Evolutionary conservation across 106 monocot genomes (phyloP).

Genomic region (Dactylorhiza incarnata): DNA sequence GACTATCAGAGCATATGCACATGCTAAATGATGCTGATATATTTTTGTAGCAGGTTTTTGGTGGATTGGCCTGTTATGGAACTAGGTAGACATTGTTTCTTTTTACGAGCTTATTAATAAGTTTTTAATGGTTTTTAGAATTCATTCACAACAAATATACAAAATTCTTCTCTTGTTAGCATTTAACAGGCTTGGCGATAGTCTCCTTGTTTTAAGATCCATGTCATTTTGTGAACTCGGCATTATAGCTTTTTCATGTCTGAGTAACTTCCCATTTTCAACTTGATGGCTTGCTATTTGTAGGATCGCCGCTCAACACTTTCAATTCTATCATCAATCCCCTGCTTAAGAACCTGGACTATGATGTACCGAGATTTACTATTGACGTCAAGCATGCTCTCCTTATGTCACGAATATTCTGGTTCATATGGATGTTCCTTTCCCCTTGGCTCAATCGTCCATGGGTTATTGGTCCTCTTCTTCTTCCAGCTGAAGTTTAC

Average conservation of each 20-base stretch:
- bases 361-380: constrained; percentile 50
- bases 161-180: neutral
- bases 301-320: constrained; percentile 78
- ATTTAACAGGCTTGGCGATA: neutral
- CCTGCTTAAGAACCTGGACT: constrained; percentile 60
- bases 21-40: neutral
- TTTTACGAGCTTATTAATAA: neutral
- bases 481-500: constrained; percentile 96
- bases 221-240: constrained; percentile 1
- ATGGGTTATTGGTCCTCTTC: constrained; percentile 81
- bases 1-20: neutral
- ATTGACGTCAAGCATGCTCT: constrained; percentile 47
- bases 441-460: constrained; percentile 65
- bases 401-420: constrained; percentile 37
- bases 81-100: neutral
- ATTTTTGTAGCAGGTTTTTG: neutral
- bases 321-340: constrained; percentile 63
- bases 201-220: neutral
- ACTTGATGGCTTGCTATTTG: constrained; percentile 13
- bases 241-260: neutral
- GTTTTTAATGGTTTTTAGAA: neutral
- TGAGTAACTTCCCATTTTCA: neutral
- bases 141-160: neutral
- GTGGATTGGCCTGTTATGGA: neutral
- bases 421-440: constrained; percentile 51